Conservation (phyloP, 495 filamentous ascomycete genomes). For the Neurospora sublineolata region DNA sequence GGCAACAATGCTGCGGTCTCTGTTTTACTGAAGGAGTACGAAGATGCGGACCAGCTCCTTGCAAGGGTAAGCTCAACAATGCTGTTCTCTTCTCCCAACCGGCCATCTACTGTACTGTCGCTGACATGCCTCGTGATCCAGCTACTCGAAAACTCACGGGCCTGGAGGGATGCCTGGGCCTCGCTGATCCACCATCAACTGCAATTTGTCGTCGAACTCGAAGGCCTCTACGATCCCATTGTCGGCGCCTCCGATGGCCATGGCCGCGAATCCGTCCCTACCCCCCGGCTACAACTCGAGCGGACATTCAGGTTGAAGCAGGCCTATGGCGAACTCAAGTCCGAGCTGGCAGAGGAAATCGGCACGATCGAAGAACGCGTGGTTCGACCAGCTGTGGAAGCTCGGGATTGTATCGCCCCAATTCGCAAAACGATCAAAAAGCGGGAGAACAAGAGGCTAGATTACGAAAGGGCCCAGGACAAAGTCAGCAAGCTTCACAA, state of each 20-base stretch:
- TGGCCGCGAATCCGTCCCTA: slow-evolving; percentile 45
- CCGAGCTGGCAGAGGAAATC: slow-evolving; percentile 66
- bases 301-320: slow-evolving; percentile 56
- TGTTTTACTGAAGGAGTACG: slow-evolving; percentile 68
- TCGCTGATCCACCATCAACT: slow-evolving; percentile 62
- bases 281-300: slow-evolving; percentile 51
- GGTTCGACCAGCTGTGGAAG: slow-evolving; percentile 59
- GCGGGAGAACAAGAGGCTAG: slow-evolving; percentile 77
- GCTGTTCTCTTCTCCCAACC: not conserved
- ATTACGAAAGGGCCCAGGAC: slow-evolving; percentile 74
- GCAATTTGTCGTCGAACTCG: slow-evolving; percentile 57
- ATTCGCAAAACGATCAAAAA: slow-evolving; percentile 89
- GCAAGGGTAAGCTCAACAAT: slow-evolving; percentile 43
- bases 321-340: slow-evolving; percentile 62
- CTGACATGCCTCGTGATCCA: slow-evolving; percentile 24
- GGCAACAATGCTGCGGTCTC: slow-evolving; percentile 72
- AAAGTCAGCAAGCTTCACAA: slow-evolving; percentile 58
- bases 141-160: slow-evolving; percentile 71
- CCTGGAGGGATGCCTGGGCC: slow-evolving; percentile 80
- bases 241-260: slow-evolving; percentile 46
- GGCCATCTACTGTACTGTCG: not conserved
- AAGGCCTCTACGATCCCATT: slow-evolving; percentile 75
- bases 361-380: slow-evolving; percentile 59
- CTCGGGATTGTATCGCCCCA: slow-evolving; percentile 58
- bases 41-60: slow-evolving; percentile 71